Base-by-base conservation (phyloP, 2,329 filamentous ascomycete species). In the Biscogniauxia sp. region DNA sequence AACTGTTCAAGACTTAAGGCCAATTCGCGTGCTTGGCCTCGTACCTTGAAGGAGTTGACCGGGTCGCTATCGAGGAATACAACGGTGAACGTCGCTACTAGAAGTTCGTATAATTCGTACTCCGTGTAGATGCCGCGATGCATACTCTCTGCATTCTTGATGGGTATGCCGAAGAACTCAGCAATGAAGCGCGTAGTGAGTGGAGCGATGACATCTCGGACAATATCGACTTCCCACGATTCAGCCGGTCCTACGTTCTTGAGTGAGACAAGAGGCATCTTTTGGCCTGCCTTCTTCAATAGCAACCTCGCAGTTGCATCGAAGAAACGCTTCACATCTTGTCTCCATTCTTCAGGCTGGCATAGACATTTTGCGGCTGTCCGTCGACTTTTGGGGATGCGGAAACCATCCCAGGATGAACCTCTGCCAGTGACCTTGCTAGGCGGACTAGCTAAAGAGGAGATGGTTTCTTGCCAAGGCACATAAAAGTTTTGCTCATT, bases 151-250 rank as follows among this genome's bases (percentile, higher is more conserved):
- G 79, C 76, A 9, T 80, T 83, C 74, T 84, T 85, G 65, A 85
- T 73, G 2, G 83, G 83, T 17, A 86, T 72, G 6, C 78, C 80
- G 68, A 85, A 85, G 59, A 85, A 71, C 51, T 79, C 79, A 8
- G 83, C 78, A 2, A 82, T 80, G 64, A 85, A 85, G 62, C 84
- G 81, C 8, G 84, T 80, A 55, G 81, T 81, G 3, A 80, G 79
- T 3, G 84, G 69, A 65, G 84, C 83, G 32, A 82, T 82, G 56
- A 86, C 74, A 28, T 72, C 70, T 17, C 70, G 63, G 9, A 85
- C 82, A 62, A 88, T 81, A 66, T 88, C 86, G 55, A 88, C 79
- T 71, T 87, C 84, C 64, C 82, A 81, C 59, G 67, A 80, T 81
- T n/a, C 78, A 1, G 20, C 50, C 77, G 66, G 15, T 1, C 26